Base-by-base conservation (phyloP, 768 basidiomycete species). In the Ramaria rubella region DNA sequence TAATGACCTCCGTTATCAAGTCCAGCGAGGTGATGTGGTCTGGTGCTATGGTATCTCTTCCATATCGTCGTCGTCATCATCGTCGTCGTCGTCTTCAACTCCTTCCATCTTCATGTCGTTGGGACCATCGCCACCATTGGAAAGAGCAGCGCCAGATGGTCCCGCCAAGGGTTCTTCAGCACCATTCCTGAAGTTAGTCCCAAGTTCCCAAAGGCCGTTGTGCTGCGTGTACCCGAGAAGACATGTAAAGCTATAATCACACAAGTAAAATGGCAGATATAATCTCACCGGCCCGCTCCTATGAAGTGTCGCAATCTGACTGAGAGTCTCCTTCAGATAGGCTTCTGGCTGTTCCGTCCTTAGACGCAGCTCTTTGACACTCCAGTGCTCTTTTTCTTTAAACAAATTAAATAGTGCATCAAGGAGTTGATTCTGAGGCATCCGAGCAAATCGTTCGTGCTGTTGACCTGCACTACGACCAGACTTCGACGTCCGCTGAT, bases 401-500 rank as follows among this genome's bases (percentile, higher is more conserved):
- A 94, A 97, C 5, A 85, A 75, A 2, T 71, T 62, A 71, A 94
- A 94, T 40, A 96, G 77, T 54, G 86, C 72, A 68, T 96, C 91
- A 68, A 92, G 77, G 7, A 96, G 79, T 65, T 94, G 87, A 71
- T 92, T 87, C 54, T 86, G 79, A 5, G 91, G 90, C 72, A 96
- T 85, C 67, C 94, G 89, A n/a, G 88, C 86, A 81, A 90, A 87
- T 62, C 89, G 87, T 70, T 94, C 90, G 72, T 87, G 87, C 14
- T 44, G 42, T 24, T 56, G 55, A 26, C 52, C 52, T 30, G 80
- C 73, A 27, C 86, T 86, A 62, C 89, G 88, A 17, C 76, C 68
- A 1, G 74, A 77, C 67, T 86, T 89, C 36, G 73, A 49, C 26
- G 60, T 52, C 29, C 48, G 55, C 42, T 56, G 30, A 29, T 45